Evolutionary conservation across 139 green algal genomes (phyloP).

Genomic region (Coccomyxa sp.): DNA sequence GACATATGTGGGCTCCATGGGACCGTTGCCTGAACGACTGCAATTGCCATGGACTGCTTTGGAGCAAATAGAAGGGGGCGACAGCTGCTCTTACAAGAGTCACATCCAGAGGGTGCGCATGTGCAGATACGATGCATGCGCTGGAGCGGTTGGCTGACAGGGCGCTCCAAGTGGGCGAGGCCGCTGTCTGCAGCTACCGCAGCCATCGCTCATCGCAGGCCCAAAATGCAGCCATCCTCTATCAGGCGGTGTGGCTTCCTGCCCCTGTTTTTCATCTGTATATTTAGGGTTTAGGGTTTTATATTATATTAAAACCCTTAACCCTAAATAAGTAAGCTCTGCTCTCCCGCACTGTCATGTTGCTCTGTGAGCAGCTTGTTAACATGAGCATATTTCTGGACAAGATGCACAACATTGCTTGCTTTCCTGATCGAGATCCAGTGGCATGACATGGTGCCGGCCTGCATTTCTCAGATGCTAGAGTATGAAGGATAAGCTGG

Average conservation of each 20-base stretch:
- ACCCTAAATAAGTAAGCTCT: background rate
- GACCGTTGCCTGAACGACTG: background rate
- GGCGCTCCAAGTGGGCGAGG: slow-evolving; percentile 12
- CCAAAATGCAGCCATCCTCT: slow-evolving; percentile 12
- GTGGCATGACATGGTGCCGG: background rate
- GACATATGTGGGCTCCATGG: background rate
- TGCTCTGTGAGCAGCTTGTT: slow-evolving; percentile 8
- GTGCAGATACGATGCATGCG: slow-evolving; percentile 9
- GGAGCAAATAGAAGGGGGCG: background rate
- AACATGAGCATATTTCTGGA: background rate
- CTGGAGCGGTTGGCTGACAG: slow-evolving; percentile 16
- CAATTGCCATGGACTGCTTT: background rate
- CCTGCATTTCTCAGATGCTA: background rate
- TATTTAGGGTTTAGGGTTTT: no score
- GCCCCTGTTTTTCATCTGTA: background rate
- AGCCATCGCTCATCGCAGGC: background rate
- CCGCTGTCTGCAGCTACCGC: slow-evolving; percentile 10
- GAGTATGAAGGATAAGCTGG: no score
- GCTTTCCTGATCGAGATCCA: background rate
- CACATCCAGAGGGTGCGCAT: background rate
- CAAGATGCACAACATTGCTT: background rate
- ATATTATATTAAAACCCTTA: background rate
- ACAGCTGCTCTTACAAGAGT: background rate
- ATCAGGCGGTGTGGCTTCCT: background rate
- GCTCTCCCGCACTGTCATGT: background rate